A percentile compares a stretch with the other conserved stretches of the same genome.
Conservation (phyloP, 2,329 filamentous ascomycete species). For the Ascochyta viciae-villosae region DNA sequence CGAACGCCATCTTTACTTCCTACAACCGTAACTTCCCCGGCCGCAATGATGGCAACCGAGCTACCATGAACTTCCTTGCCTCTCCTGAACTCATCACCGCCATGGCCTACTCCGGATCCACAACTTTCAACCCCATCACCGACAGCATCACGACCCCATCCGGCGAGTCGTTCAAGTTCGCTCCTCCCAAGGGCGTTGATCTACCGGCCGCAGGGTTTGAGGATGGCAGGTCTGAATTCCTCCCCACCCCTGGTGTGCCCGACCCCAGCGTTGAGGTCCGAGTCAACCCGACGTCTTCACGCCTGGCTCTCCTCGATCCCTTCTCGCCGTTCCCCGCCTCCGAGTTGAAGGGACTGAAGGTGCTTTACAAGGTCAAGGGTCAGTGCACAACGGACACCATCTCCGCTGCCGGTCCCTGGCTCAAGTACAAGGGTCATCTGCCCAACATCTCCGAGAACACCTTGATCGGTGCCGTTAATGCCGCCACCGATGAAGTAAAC, state of each 20-base stretch:
- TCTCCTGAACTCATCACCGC: slow-evolving; percentile 97
- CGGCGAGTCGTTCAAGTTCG: slow-evolving; percentile 84
- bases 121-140: slow-evolving; percentile 94
- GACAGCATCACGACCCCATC: slow-evolving; percentile 82
- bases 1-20: slow-evolving; percentile 93
- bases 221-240: slow-evolving; percentile 75
- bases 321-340: slow-evolving; percentile 81
- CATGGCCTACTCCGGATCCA: slow-evolving; percentile 89
- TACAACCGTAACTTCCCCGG: slow-evolving; percentile 99
- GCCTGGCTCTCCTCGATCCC: slow-evolving; percentile 88
- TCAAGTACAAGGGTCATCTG: slow-evolving; percentile 99
- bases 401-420: slow-evolving; percentile 93
- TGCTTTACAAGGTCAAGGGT: slow-evolving; percentile 94
- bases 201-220: slow-evolving; percentile 79
- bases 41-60: slow-evolving; percentile 94
- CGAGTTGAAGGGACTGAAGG: slow-evolving; percentile 78
- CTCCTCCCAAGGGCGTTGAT: slow-evolving; percentile 69
- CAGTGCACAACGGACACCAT: slow-evolving; percentile 99
- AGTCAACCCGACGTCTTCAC: slow-evolving; percentile 85
- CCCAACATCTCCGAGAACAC: slow-evolving; percentile 99
- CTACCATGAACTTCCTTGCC: slow-evolving; percentile 98
- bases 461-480: slow-evolving; percentile 92
- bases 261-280: slow-evolving; percentile 75
- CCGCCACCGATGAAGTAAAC: slow-evolving; percentile 91
- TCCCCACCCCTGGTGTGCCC: slow-evolving; percentile 74